Evolutionary conservation across 306 rosid genomes (phyloP).

Genomic region (Bauhinia variegata): DNA sequence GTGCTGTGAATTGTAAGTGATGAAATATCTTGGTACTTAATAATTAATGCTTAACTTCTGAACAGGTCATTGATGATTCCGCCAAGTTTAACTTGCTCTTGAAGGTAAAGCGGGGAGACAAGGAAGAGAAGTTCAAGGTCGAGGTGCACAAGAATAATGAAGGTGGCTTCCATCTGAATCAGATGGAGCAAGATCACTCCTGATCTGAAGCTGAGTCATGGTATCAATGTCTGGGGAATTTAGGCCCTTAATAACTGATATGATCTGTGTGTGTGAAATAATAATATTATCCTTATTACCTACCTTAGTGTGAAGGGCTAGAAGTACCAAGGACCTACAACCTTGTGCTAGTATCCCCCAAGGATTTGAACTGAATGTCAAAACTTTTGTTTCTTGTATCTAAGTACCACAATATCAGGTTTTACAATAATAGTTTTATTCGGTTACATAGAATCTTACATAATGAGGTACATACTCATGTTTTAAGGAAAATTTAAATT

Average conservation of each 20-base stretch:
- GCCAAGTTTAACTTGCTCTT: conserved; percentile 64
- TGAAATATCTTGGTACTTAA: not conserved
- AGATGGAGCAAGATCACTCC: conserved; percentile 56
- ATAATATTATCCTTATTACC: no score
- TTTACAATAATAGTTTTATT: no score
- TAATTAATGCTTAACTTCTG: not conserved
- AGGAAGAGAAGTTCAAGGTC: conserved; percentile 67
- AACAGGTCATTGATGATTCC: conserved; percentile 62
- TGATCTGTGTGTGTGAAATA: conserved; percentile 2
- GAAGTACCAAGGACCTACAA: no score
- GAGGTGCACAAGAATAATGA: conserved; percentile 67
- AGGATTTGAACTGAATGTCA: no score
- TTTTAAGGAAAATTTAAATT: no score
- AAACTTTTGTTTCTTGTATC: no score
- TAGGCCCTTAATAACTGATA: conserved; percentile 17
- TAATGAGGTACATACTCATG: no score
- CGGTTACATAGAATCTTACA: no score
- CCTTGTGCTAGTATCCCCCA: no score
- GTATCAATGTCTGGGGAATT: conserved; percentile 5
- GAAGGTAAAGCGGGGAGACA: conserved; percentile 61
- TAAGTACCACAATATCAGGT: no score
- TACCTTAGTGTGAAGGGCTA: no score
- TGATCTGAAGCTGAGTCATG: conserved; percentile 25
- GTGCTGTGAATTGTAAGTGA: not conserved
- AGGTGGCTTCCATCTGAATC: conserved; percentile 64